A percentile compares a stretch with the other conserved stretches of the same genome.
phyloP scores from a whole-genome alignment of 352 stramenopile species.

The Pythium pectinolyticum region DNA sequence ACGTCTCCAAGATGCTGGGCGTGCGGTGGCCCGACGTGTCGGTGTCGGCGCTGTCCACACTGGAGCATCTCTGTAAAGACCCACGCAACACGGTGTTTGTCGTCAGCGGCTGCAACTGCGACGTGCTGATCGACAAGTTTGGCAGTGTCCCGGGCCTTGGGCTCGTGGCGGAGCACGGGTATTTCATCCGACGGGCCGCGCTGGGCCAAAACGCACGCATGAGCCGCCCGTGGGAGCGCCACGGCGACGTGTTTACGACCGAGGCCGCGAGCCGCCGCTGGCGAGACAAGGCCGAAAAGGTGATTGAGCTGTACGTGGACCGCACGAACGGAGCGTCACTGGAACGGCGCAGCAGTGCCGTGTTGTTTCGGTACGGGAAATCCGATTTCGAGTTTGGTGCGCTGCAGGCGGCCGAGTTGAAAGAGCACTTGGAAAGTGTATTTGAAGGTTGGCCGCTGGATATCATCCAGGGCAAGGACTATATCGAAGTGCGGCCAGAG shows the following conservation, averaged over 20 bases:
- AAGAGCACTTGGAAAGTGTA: constrained; percentile 95
- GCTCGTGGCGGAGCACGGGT: constrained; percentile 97
- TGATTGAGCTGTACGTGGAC: constrained; percentile 98
- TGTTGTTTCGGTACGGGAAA: constrained; percentile 98
- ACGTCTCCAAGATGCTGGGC: constrained; percentile 81
- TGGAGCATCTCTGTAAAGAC: constrained; percentile 94
- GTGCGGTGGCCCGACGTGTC: constrained; percentile 79
- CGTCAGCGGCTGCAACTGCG: constrained; percentile 95
- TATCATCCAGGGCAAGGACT: constrained; percentile 91
- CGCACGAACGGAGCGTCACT: constrained; percentile 98
- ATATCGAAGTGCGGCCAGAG: constrained; percentile 97
- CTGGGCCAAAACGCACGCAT: constrained; percentile 72
- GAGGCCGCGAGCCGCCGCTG: constrained; percentile 79
- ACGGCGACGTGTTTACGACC: constrained; percentile 59
- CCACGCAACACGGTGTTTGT: constrained; percentile 97
- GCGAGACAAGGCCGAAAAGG: constrained; percentile 92
- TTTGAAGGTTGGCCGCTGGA: constrained; percentile 85
- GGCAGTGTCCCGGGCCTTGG: constrained; percentile 94
- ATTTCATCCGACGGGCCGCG: constrained; percentile 88
- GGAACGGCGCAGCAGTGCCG: constrained; percentile 96
- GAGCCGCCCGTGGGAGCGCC: constrained; percentile 60
- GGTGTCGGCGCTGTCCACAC: constrained; percentile 62
- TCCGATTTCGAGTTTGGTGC: constrained; percentile 98
- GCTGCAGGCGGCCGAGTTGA: constrained; percentile 96
- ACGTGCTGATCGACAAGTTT: constrained; percentile 94